These are phyloP conservation scores for Viola odorata DNA, from an alignment of 345 rosid genomes.

Conservation along the genomic window DNA sequence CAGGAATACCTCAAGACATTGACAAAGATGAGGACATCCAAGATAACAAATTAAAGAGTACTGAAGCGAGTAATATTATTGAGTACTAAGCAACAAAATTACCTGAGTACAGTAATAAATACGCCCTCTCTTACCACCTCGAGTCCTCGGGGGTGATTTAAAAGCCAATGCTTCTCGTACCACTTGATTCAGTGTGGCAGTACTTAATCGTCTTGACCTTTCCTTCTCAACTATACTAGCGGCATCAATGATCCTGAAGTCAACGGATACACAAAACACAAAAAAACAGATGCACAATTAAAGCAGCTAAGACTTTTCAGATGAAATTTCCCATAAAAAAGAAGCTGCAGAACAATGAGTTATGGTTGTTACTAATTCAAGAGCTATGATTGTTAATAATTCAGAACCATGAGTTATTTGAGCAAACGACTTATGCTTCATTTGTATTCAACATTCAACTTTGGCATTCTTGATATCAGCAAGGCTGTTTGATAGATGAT, in stretches of 20 bases:
- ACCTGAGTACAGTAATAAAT: constrained; percentile 94
- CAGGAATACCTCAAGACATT: no score
- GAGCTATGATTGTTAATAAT: neutral
- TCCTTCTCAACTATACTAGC: constrained; percentile 79
- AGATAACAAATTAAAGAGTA: neutral
- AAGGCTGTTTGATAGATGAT: no score
- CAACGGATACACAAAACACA: constrained; percentile 4
- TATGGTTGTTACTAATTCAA: neutral
- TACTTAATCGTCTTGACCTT: constrained; percentile 84
- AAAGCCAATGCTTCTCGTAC: constrained; percentile 80
- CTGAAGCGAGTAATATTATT: neutral
- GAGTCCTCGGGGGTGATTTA: constrained; percentile 86
- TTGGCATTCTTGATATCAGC: neutral
- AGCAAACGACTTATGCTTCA: constrained; percentile 1
- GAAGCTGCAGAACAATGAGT: neutral
- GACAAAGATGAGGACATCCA: no score
- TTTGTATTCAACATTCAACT: neutral
- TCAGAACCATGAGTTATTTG: neutral
- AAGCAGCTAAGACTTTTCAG: constrained; percentile 3
- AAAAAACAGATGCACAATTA: neutral
- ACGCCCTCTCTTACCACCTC: constrained; percentile 89
- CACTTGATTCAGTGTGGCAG: constrained; percentile 80
- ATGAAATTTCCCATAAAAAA: neutral
- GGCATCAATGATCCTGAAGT: constrained; percentile 67
- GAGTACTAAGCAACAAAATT: constrained; percentile 7